phyloP scores from a whole-genome alignment of 257 asterid genomes.

The Gardenia jasminoides region DNA sequence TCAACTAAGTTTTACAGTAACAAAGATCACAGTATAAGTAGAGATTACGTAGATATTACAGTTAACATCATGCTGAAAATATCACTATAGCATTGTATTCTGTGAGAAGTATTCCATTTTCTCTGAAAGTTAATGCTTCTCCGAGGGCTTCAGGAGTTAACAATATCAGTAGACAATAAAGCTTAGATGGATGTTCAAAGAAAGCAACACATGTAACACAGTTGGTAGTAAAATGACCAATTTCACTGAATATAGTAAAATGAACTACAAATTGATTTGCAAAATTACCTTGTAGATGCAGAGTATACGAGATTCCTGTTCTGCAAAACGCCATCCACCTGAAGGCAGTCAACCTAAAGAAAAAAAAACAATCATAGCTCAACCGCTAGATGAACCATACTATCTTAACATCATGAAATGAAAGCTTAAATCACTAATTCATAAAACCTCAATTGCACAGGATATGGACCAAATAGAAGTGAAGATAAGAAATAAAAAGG shows the following conservation, averaged over 20 bases:
- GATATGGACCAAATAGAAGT: background rate
- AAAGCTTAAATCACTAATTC: slow-evolving; percentile 2
- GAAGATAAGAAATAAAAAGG: background rate
- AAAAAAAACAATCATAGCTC: slow-evolving; percentile 9
- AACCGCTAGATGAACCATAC: slow-evolving; percentile 6
- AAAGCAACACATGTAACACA: background rate
- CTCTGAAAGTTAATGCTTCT: background rate
- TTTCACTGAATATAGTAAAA: background rate
- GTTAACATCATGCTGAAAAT: background rate
- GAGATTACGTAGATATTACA: background rate
- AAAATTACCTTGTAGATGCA: slow-evolving; percentile 87
- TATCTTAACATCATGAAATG: background rate
- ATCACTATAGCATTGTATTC: background rate
- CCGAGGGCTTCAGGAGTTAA: background rate
- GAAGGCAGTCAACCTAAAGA: slow-evolving; percentile 92
- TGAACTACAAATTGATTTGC: background rate
- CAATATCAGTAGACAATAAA: slow-evolving; percentile 2
- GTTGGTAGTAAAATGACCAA: background rate
- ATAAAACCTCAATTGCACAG: background rate
- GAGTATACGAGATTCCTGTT: slow-evolving; percentile 87
- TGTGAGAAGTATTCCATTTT: background rate
- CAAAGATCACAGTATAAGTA: background rate
- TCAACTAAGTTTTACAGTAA: background rate
- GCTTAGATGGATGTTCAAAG: background rate
- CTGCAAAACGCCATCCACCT: slow-evolving; percentile 94